Conservation (phyloP, 495 filamentous ascomycete species). For the Daldinia caldariorum region DNA sequence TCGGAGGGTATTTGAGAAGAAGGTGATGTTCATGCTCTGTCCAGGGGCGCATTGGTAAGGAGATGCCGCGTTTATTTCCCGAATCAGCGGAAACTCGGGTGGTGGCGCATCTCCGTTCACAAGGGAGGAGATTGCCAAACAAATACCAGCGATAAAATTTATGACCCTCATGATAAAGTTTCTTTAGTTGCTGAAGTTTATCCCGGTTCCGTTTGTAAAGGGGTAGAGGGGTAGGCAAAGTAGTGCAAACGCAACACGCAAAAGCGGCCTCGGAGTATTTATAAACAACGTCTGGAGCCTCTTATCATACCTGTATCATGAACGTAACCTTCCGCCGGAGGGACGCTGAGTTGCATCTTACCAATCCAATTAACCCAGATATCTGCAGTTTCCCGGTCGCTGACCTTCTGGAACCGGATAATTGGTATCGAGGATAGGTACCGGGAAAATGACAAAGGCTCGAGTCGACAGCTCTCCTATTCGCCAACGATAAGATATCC, state of each 20-base stretch:
- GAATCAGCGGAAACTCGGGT: conserved; percentile 23
- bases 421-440: conserved; percentile 19
- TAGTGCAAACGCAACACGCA: neutral
- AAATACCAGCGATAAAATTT: conserved; percentile 13
- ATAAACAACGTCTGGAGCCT: neutral
- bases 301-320: neutral
- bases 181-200: neutral
- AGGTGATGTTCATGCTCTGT: conserved; percentile 32
- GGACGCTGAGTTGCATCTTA: conserved; percentile 15
- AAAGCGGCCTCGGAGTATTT: conserved; percentile 2
- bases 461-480: conserved; percentile 11
- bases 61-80: conserved; percentile 24
- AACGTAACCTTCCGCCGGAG: conserved; percentile 11
- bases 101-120: conserved; percentile 30
- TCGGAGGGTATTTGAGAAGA: conserved; percentile 28
- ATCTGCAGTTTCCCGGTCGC: conserved; percentile 8
- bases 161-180: conserved; percentile 19
- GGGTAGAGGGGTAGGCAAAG: neutral
- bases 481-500: conserved; percentile 24
- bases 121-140: conserved; percentile 12
- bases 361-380: conserved; percentile 26
- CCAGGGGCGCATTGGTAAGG: conserved; percentile 34
- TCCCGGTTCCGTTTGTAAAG: neutral
- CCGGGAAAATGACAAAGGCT: conserved; percentile 14
- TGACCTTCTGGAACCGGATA: conserved; percentile 23